Base-by-base conservation (phyloP, 1,284 basidiomycete genomes). In the Naganishia albida region DNA sequence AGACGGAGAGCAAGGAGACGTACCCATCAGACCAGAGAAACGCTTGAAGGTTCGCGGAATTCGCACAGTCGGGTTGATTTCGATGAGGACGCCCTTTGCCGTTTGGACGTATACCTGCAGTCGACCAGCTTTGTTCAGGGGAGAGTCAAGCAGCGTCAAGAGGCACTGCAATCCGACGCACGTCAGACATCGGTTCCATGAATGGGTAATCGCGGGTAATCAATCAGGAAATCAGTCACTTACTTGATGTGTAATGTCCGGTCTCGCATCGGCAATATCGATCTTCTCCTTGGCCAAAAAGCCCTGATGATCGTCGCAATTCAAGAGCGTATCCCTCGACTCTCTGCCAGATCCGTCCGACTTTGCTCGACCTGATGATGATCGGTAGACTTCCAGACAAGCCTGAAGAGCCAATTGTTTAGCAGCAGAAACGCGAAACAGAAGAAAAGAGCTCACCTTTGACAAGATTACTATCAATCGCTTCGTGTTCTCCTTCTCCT, bases 71-170 rank as follows among this genome's bases (percentile, higher is more conserved):
- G 95, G 95, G 78, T 99, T 98, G 71, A 99, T 93, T 80, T 99
- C 96, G 78, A 99, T 99, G 55, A 99, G 85, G 20, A 96, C 92
- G 53, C 94, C 94, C 74, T 90, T 91, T 28, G 93, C 90, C 7
- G 95, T 99, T 82, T 98, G 95, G 69, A 99, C 97, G 82, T 96
- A 99, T 34, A 99, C 94, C 80, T 99, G 95, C 8, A 99, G 85
- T 39, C 93, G 81, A 13, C 95, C 95, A 3, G 95, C 92, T 81
- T 98, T 98, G 85, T 99, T 99, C 63, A 99, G 82, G 0, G 95
- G 95, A 46, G 95, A 98, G 81, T 99, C 96, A 67, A 99, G 86
- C 12, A 99, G 84, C 0, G 95, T 99, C 68, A 99, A 82, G 8
- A 99, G 85, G 76, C 96, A 99, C 91, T 95, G 65, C 6, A 23